phyloP scores from a whole-genome alignment of 164 flowering plant genomes.

The Buxus sempervirens region DNA sequence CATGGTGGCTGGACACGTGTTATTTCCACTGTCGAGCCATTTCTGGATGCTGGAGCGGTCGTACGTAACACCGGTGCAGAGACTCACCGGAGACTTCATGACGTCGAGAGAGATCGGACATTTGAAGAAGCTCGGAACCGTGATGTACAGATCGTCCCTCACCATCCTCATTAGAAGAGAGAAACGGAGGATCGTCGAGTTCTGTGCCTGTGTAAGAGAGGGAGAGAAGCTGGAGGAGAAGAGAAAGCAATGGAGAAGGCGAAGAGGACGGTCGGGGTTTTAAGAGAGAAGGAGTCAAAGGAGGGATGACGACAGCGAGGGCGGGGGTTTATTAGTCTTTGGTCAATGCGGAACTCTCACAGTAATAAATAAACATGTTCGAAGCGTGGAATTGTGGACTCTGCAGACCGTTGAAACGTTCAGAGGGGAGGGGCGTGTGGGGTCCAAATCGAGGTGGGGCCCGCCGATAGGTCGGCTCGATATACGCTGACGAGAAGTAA shows the following conservation, averaged over 20 bases:
- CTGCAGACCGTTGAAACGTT: background rate
- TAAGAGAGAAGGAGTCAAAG: background rate
- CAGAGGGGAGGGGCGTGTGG: background rate
- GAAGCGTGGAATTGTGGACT: background rate
- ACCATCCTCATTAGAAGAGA: background rate
- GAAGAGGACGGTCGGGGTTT: background rate
- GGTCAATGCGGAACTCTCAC: background rate
- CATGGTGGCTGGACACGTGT: background rate
- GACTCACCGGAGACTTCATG: conserved; percentile 1
- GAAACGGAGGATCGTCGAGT: no score
- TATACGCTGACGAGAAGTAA: no score
- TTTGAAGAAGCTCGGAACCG: conserved; percentile 2
- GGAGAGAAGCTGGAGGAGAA: background rate
- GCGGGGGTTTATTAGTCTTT: background rate
- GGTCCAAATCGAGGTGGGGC: background rate
- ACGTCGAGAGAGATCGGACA: conserved; percentile 3
- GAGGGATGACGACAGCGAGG: background rate
- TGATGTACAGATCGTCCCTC: background rate
- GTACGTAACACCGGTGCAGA: conserved; percentile 1
- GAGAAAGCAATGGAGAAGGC: background rate
- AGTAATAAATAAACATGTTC: background rate
- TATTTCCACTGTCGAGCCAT: conserved; percentile 3
- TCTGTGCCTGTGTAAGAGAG: no score
- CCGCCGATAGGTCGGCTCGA: no score
- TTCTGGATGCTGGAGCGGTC: conserved; percentile 3